A percentile compares a stretch with the other conserved stretches of the same genome.
These are phyloP conservation scores for Porphyrellus cyaneotinctus DNA, from an alignment of 768 basidiomycete species.

Conservation along the genomic window DNA sequence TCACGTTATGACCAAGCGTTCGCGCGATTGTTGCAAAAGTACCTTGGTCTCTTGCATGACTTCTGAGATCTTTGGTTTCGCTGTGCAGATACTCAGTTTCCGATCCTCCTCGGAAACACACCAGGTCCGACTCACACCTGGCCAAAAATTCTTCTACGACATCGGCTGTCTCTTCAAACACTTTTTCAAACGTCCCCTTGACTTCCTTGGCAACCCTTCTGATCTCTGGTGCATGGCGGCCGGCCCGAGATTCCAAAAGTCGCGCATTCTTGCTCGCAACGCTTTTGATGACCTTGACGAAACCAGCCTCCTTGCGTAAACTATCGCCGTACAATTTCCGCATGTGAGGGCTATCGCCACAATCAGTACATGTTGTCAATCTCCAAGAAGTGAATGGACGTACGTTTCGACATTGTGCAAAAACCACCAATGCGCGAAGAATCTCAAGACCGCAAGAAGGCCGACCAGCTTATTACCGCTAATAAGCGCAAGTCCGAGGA, in stretches of 20 bases:
- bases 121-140: conserved; percentile 57
- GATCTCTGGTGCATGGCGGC: conserved; percentile 80
- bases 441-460: conserved; percentile 74
- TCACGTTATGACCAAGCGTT: conserved; percentile 88
- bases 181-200: conserved; percentile 92
- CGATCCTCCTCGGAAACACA: neutral
- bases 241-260: conserved; percentile 69
- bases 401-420: conserved; percentile 88
- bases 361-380: neutral
- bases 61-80: conserved; percentile 82
- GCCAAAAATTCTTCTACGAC: conserved; percentile 91
- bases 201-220: conserved; percentile 85
- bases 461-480: conserved; percentile 92
- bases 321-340: conserved; percentile 90
- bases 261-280: conserved; percentile 82
- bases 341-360: conserved; percentile 85
- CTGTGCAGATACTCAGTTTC: conserved; percentile 37
- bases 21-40: conserved; percentile 84
- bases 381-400: conserved; percentile 21
- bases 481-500: conserved; percentile 90
- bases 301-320: conserved; percentile 91
- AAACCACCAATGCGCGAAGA: conserved; percentile 96
- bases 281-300: conserved; percentile 96
- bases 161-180: conserved; percentile 90
- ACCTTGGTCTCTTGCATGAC: conserved; percentile 93